These are phyloP conservation scores for Sambucus nigra DNA, from an alignment of 129 eudicot genomes.

Conservation along the genomic window DNA sequence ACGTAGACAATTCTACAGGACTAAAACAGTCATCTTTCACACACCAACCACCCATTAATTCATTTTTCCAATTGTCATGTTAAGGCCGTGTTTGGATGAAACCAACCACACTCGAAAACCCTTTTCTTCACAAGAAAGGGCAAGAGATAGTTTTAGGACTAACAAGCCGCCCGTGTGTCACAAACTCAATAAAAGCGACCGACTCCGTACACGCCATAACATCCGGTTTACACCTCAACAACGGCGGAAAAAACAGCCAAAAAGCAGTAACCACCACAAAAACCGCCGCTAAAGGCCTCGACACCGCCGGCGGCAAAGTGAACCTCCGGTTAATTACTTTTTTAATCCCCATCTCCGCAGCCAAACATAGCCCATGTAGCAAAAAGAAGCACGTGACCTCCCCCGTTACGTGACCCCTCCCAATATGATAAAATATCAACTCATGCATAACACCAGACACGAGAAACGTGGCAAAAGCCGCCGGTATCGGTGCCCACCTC, in stretches of 20 bases:
- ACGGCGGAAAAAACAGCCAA: constrained; percentile 50
- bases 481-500: constrained; percentile 43
- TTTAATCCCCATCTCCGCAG: constrained; percentile 41
- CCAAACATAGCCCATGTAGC: constrained; percentile 55
- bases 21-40: too few relatives aligned
- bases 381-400: constrained; percentile 48
- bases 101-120: too few relatives aligned
- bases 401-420: constrained; percentile 48
- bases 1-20: too few relatives aligned
- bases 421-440: constrained; percentile 42
- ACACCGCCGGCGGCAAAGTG: constrained; percentile 25
- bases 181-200: constrained; percentile 19
- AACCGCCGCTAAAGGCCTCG: constrained; percentile 20
- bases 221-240: constrained; percentile 19
- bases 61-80: too few relatives aligned
- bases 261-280: constrained; percentile 41
- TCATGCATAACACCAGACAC: constrained; percentile 84
- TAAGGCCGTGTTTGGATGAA: too few relatives aligned
- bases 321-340: constrained; percentile 24
- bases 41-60: too few relatives aligned
- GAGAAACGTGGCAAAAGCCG: constrained; percentile 35
- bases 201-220: constrained; percentile 43
- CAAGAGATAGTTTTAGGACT: too few relatives aligned
- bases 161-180: too few relatives aligned
- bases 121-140: too few relatives aligned